Evolutionary conservation across 345 rosid species (phyloP), one percentile per base, ranked within the genome.

Genomic region (Luvunga scandens): DNA sequence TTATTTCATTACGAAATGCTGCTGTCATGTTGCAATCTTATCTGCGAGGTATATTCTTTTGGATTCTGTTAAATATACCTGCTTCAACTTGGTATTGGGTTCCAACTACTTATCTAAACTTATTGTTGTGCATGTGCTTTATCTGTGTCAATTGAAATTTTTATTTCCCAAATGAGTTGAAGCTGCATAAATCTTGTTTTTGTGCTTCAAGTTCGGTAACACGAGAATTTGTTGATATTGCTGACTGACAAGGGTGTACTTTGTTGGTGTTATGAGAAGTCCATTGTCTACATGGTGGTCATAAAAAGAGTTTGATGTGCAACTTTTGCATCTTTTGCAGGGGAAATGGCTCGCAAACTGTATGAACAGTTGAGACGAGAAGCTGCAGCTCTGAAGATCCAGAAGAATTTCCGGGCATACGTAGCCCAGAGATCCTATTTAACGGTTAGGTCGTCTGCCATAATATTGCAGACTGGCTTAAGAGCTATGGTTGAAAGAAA

Each of bases 401-500:
- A 94, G 87, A 96, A 87, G 91, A 89, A 89, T 79, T 94, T 87
- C 90, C 89, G 91, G 71, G 81, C 80, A 73, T 83, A 84, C 75
- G 73, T 84, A 66, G 91, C 88, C 79, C 86, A 86, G 83, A 88
- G 86, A 83, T 88, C 90, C 45, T 89, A 90, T 84, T 71, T 75
- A 69, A 73, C 80, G 48, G 72, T 80, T 60, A 84, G 84, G 79
- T 85, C 84, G 72, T 88, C 94, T 82, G 93, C 97, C 30, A 73
- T 94, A 57, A 80, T 79, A 38, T 80, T 96, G 90, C 98, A 96
- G 92, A 87, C 97, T 59, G 97, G 95, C 79, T 84, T 91, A 69
- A 91, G 94, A 85, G 91, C 90, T 66, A 94, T 94, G 98, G 85
- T 85, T 87, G 94, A 95, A 70, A 92, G 99, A 67, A 87, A 88